Conservation (phyloP, 306 rosid genomes). For the Vicia sativa region DNA sequence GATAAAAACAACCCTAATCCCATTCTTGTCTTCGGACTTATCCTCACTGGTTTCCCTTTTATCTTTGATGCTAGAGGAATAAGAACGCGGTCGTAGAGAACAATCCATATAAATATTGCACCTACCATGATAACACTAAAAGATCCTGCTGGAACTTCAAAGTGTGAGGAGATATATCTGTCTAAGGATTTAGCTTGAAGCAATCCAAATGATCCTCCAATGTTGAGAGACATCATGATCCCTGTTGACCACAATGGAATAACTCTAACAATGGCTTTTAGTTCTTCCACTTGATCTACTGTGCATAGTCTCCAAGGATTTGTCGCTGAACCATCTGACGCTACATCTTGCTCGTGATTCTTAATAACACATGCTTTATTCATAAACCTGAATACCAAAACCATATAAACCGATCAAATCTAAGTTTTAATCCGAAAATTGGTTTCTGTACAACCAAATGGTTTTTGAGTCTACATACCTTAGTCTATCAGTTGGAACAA, state of each 20-base stretch:
- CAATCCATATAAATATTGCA: slow-evolving; percentile 52
- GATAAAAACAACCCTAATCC: slow-evolving; percentile 59
- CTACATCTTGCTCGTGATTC: slow-evolving; percentile 50
- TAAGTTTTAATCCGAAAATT: neutral
- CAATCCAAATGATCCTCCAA: slow-evolving; percentile 57
- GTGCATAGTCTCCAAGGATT: slow-evolving; percentile 73
- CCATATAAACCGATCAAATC: neutral
- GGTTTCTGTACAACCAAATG: no score
- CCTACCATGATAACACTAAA: slow-evolving; percentile 43
- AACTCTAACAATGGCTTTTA: slow-evolving; percentile 60
- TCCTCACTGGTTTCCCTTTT: slow-evolving; percentile 53
- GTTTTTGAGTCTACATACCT: slow-evolving; percentile 44
- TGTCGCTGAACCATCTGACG: slow-evolving; percentile 55
- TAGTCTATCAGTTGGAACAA: slow-evolving; percentile 57
- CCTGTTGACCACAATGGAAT: slow-evolving; percentile 80
- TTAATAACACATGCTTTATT: slow-evolving; percentile 65
- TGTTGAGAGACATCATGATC: slow-evolving; percentile 53
- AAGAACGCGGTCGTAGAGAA: slow-evolving; percentile 56
- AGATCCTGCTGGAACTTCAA: slow-evolving; percentile 71
- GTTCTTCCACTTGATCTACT: slow-evolving; percentile 67
- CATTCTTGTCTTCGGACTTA: slow-evolving; percentile 57
- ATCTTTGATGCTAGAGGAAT: slow-evolving; percentile 64
- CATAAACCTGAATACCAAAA: slow-evolving; percentile 48
- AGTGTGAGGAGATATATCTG: slow-evolving; percentile 52
- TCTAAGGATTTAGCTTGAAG: slow-evolving; percentile 72